Percentiles rank a stretch among this genome's conserved stretches.
phyloP scores from a whole-genome alignment of 2,329 filamentous ascomycete genomes.

The Scedosporium boydii region DNA sequence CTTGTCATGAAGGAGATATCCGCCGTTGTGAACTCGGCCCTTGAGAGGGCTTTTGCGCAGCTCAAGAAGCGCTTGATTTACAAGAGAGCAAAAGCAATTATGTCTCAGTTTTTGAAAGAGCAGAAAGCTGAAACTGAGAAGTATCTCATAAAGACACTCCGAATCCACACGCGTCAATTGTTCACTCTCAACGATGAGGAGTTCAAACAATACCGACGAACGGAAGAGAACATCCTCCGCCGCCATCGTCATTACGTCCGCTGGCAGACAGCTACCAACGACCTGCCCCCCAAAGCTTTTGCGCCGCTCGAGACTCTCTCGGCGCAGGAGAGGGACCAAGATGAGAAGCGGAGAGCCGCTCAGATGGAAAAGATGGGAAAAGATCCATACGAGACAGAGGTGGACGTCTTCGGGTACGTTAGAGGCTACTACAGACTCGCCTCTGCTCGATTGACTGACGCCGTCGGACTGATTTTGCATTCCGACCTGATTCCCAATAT shows the following conservation, averaged over 20 bases:
- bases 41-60: conserved; percentile 36
- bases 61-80: conserved; percentile 41
- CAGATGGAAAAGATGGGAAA: conserved; percentile 38
- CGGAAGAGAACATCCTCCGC: conserved; percentile 35
- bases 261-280: conserved; percentile 27
- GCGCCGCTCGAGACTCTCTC: conserved; percentile 27
- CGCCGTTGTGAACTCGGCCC: conserved; percentile 31
- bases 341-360: conserved; percentile 29
- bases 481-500: conserved; percentile 39
- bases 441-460: conserved; percentile 53
- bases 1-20: conserved; percentile 30
- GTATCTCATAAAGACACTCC: conserved; percentile 34
- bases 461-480: conserved; percentile 34
- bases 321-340: conserved; percentile 35
- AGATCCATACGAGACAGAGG: conserved; percentile 50
- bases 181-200: conserved; percentile 47
- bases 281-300: conserved; percentile 23
- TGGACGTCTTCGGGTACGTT: conserved; percentile 53
- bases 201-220: conserved; percentile 33
- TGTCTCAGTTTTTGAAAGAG: conserved; percentile 33
- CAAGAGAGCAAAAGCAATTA: conserved; percentile 30
- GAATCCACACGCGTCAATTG: conserved; percentile 43
- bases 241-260: conserved; percentile 41
- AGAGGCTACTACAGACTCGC: conserved; percentile 63
- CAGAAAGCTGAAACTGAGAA: conserved; percentile 24